Evolutionary conservation across 192 early-diverging fungal species (phyloP).

Genomic region (Umbelopsis vinacea): DNA sequence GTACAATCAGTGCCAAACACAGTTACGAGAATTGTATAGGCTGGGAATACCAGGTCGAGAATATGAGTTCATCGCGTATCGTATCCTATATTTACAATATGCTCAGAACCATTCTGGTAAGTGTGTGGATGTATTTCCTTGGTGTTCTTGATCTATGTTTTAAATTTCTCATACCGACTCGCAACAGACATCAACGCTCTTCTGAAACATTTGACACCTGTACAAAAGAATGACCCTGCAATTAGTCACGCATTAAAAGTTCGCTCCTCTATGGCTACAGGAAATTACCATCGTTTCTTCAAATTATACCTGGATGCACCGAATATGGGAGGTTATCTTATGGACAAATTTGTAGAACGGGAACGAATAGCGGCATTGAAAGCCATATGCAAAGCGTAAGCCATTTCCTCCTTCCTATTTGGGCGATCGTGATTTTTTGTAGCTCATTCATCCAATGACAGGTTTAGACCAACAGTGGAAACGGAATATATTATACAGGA

Average conservation of each 20-base stretch:
- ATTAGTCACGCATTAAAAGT: constrained; percentile 87
- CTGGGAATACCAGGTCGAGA: constrained; percentile 71
- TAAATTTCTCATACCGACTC: not conserved
- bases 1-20: constrained; percentile 97
- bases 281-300: constrained; percentile 90
- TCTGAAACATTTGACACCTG: constrained; percentile 70
- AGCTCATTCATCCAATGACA: constrained; percentile 24
- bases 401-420: not conserved
- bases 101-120: constrained; percentile 84
- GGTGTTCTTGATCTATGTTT: not conserved
- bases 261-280: constrained; percentile 75
- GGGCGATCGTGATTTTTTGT: not conserved
- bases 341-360: constrained; percentile 91
- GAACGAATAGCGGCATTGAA: constrained; percentile 82
- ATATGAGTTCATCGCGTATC: constrained; percentile 94
- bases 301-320: constrained; percentile 75
- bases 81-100: constrained; percentile 89
- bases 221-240: constrained; percentile 62
- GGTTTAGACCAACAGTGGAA: constrained; percentile 62
- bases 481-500: constrained; percentile 64
- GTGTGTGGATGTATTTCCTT: not conserved
- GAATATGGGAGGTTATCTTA: constrained; percentile 87
- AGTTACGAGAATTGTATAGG: constrained; percentile 87
- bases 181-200: constrained; percentile 79
- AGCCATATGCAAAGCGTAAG: constrained; percentile 78